phyloP scores from a whole-genome alignment of 805 yeast genomes.

The Candida khao-thaluensis region DNA sequence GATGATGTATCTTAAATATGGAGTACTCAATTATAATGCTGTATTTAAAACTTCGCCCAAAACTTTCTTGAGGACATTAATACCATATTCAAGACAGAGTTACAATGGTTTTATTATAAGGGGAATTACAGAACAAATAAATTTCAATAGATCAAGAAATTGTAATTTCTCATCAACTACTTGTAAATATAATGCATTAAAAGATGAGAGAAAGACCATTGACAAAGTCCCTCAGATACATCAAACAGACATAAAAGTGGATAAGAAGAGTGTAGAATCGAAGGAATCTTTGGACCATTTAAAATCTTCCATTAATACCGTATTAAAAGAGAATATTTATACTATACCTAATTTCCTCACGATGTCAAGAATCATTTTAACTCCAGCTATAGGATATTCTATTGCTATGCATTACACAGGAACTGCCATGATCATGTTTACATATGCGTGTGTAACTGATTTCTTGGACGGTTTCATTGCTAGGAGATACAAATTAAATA shows the following conservation, averaged over 20 bases:
- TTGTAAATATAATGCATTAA: background rate
- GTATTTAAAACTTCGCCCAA: background rate
- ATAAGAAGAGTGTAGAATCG: too few relatives aligned
- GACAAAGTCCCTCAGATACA: too few relatives aligned
- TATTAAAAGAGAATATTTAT: constrained; percentile 38
- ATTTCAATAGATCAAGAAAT: too few relatives aligned
- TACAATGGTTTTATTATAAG: too few relatives aligned
- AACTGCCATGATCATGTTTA: constrained; percentile 70
- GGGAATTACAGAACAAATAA: too few relatives aligned
- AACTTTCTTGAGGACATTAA: background rate
- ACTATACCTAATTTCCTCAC: constrained; percentile 89
- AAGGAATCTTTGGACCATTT: too few relatives aligned
- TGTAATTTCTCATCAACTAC: background rate
- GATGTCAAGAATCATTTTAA: constrained; percentile 68
- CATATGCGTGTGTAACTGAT: constrained; percentile 88
- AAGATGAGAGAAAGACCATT: too few relatives aligned
- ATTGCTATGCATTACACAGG: constrained; percentile 62
- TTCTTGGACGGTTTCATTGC: constrained; percentile 92
- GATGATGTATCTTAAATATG: constrained; percentile 2
- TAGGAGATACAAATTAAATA: constrained; percentile 67
- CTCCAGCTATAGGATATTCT: constrained; percentile 84
- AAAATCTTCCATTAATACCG: background rate
- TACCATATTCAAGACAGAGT: too few relatives aligned
- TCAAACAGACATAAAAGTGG: too few relatives aligned
- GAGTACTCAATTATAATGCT: background rate